Evolutionary conservation across 768 basidiomycete species (phyloP), one percentile per base, ranked within the genome.

Genomic region (Podaxis sp.): DNA sequence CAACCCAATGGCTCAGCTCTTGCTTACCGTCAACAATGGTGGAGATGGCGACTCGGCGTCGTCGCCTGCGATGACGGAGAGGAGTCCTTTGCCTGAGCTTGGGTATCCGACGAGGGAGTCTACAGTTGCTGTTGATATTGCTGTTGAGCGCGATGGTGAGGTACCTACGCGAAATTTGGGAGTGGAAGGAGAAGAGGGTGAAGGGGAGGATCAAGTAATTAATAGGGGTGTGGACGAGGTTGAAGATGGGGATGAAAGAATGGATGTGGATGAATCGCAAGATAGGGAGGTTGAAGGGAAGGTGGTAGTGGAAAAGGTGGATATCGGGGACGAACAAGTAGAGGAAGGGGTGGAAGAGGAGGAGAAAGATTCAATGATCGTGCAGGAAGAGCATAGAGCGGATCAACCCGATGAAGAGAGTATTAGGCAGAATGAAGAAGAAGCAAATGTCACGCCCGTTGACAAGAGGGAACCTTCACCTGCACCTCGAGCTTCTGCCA

Each of bases 91-190:
- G 30, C 61, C 61, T 41, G 61, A 56, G 13, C 46, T 62, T n/a
- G 54, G 24, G 36, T 62, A 62, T 41, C 61, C 61, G 5, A 60
- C 50, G 15, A 28, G 48, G 58, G 58, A 60, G 30, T 8, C 49
- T 13, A 37, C 48, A 0, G 36, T 40, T 10, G 50, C 12, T 22
- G 1, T 36, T 20, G 51, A 52, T 15, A 24, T 30, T 26, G 38
- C 0, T n/a, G 59, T 6, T 15, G 41, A 48, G 15, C n/a, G 40
- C 6, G n/a, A n/a, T 13, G 37, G 17, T 38, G 22, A 4, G 22
- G 55, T 4, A 3, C n/a, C 13, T n/a, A 2, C n/a, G 2, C 13
- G 7, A 20, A 20, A 17, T 13, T 20, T 5, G n/a, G n/a, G 24
- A 13, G 26, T 28, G 26, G n/a, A 0, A 8, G 17, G 22, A 17